Base-by-base conservation (phyloP, 345 rosid species). In the Litchi chinensis region DNA sequence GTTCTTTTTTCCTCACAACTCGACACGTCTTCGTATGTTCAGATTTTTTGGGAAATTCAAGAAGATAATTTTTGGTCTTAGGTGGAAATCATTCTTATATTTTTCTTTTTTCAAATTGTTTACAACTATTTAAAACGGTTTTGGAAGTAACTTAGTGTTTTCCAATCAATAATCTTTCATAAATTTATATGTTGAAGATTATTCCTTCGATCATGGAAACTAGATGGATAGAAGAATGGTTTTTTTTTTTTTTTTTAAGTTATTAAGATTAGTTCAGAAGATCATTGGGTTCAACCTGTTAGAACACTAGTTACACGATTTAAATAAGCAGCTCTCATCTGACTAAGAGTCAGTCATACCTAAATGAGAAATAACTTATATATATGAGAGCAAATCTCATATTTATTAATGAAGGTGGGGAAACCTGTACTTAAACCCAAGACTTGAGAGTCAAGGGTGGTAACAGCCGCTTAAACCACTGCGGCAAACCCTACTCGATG, bases 191-290 rank as follows among this genome's bases (percentile, higher is more conserved):
- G 9, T 52, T 1, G 8, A 71, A 71, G 64, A 19, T 28, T 59
- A n/a, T 73, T n/a, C 10, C 32, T 73, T 59, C 22, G 44, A 73
- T 74, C 59, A 24, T 62, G 59, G 12, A 44, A 24, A 59, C 41
- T 59, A 56, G 67, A 11, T 24, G 52, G 8, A 40, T 62, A 37
- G 37, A 32, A 26, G 37, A 32, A 32, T 32, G 37, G 40, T 62
- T 60, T 32, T 32, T 32, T 32, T 32, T 26, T n/a, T n/a, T n/a
- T n/a, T n/a, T n/a, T n/a, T n/a, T 0, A 26, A 26, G 1, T 26
- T 26, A 26, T 26, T 26, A 1, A 1, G 28, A 26, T 26, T 26
- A 26, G 1, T 26, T 26, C 28, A 26, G 0, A 26, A 26, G 1
- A 26, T 26, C 28, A 26, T 26, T 0, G 28, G 28, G 1, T 0